These are phyloP conservation scores for Neodidymelliopsis sp. DNA, from an alignment of 2,329 filamentous ascomycete species.

Conservation along the genomic window DNA sequence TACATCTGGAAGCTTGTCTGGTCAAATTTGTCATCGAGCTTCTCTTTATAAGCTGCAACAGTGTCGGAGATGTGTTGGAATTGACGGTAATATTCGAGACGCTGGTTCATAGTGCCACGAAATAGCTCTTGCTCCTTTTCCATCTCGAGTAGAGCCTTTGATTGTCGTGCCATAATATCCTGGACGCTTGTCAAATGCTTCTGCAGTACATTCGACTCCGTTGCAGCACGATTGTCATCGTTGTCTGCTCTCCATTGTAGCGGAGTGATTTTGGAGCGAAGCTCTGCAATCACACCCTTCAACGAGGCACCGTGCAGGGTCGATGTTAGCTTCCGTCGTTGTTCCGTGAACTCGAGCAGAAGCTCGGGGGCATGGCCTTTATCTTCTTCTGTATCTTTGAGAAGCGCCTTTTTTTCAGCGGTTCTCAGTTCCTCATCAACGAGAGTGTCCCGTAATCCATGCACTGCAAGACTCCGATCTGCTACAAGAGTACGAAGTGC, in stretches of 20 bases:
- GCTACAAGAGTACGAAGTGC: slow-evolving; percentile 76
- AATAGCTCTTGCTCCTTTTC: slow-evolving; percentile 80
- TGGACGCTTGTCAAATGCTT: slow-evolving; percentile 68
- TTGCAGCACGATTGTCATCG: slow-evolving; percentile 62
- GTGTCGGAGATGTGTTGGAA: slow-evolving; percentile 90
- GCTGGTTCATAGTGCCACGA: slow-evolving; percentile 79
- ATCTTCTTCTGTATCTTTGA: slow-evolving; percentile 60
- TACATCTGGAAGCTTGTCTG: slow-evolving; percentile 54
- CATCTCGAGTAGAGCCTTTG: slow-evolving; percentile 59
- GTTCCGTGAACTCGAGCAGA: slow-evolving; percentile 61
- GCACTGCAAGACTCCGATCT: slow-evolving; percentile 79
- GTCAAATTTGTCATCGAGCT: slow-evolving; percentile 65
- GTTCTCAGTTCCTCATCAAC: slow-evolving; percentile 74
- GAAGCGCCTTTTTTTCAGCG: slow-evolving; percentile 67
- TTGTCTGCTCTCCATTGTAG: slow-evolving; percentile 65
- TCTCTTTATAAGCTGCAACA: slow-evolving; percentile 76
- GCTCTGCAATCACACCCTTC: slow-evolving; percentile 71
- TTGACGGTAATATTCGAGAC: slow-evolving; percentile 89
- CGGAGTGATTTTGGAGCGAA: slow-evolving; percentile 68
- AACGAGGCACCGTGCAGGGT: slow-evolving; percentile 67
- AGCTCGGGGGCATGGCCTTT: slow-evolving; percentile 74
- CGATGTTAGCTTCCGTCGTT: slow-evolving; percentile 60
- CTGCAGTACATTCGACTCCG: slow-evolving; percentile 72
- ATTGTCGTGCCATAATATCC: slow-evolving; percentile 59
- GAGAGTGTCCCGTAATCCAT: slow-evolving; percentile 78